Base-by-base conservation (phyloP, 2,329 filamentous ascomycete species). In the Diaporthe velutina region DNA sequence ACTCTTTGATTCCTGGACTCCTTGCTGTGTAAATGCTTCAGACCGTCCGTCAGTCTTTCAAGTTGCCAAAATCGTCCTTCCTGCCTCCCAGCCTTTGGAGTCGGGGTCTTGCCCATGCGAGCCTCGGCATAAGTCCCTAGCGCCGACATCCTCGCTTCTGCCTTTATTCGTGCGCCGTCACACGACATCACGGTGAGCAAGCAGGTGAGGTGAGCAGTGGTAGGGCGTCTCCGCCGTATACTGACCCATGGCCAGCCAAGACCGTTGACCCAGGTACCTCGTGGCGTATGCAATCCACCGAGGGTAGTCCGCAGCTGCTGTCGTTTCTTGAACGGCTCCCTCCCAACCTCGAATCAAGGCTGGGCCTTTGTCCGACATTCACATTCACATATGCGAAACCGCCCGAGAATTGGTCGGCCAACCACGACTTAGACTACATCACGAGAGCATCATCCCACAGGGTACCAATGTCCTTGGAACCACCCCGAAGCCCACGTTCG, bases 201-300 rank as follows among this genome's bases (percentile, higher is more conserved):
- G 64, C 64, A 68, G 45, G 64, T 67, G 64, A 68, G 64, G 48
- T 68, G 64, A 54, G 64, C 64, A 40, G n/a, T n/a, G n/a, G n/a
- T n/a, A n/a, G 8, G 48, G 22, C 48, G 48, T 40, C 22, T 54
- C n/a, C 25, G 15, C 48, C 33, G 45, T 40, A 38, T 54, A 9
- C 48, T 54, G 64, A 50, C 33, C 64, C 48, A 28, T 68, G 22
- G 50, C 13, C 64, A 35, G 48, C 64, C 64, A 68, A 67, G 64
- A 28, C 3, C 30, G 25, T 10, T 38, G 30, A 30, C 22, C 33
- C 15, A 38, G 30, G 25, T 50, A 38, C 64, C 30, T 13, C 40
- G 7, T 22, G 58, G 35, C 55, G 10, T n/a, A 22, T 30, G 58
- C 30, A 42, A 19, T 25, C 28, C 28, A 22, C 28, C 17, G 28